Conservation (phyloP, 2,329 filamentous ascomycete genomes). For the Hypoxylon sp. region DNA sequence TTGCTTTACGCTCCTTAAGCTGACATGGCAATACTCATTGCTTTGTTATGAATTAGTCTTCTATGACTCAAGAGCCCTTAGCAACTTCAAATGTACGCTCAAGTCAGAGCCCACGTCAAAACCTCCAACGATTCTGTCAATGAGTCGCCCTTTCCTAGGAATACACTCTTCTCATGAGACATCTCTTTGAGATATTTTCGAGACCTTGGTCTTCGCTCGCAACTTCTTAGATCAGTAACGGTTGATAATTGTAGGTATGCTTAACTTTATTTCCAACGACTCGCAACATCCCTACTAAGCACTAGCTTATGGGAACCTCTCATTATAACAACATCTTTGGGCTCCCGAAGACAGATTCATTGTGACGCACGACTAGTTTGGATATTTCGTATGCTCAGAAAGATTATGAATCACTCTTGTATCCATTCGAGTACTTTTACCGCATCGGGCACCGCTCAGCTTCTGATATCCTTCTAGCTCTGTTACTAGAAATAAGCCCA, state of each 20-base stretch:
- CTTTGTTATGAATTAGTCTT: not conserved
- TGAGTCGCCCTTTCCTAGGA: conserved; percentile 10
- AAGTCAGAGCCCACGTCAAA: conserved; percentile 8
- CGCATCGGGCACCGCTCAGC: not conserved
- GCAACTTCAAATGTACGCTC: not conserved
- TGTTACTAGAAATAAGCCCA: not conserved
- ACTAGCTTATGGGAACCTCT: not conserved
- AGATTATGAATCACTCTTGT: conserved; percentile 30
- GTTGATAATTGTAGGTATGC: conserved; percentile 8
- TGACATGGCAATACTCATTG: not conserved
- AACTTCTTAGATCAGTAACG: not conserved
- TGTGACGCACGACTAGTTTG: conserved; percentile 16
- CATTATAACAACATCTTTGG: conserved; percentile 15
- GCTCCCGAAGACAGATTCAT: not conserved
- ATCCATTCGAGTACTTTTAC: conserved; percentile 30
- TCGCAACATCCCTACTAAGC: not conserved
- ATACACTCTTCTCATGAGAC: not conserved
- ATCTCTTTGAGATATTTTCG: not conserved
- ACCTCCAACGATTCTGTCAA: not conserved
- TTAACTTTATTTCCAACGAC: not conserved
- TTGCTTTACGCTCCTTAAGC: not conserved
- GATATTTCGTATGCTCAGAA: conserved; percentile 20
- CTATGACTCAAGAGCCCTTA: conserved; percentile 9
- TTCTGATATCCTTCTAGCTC: conserved; percentile 8
- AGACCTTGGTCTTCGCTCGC: not conserved